Base-by-base conservation (phyloP, 371 early-diverging fungal genomes). In the Mortierella sp. region DNA sequence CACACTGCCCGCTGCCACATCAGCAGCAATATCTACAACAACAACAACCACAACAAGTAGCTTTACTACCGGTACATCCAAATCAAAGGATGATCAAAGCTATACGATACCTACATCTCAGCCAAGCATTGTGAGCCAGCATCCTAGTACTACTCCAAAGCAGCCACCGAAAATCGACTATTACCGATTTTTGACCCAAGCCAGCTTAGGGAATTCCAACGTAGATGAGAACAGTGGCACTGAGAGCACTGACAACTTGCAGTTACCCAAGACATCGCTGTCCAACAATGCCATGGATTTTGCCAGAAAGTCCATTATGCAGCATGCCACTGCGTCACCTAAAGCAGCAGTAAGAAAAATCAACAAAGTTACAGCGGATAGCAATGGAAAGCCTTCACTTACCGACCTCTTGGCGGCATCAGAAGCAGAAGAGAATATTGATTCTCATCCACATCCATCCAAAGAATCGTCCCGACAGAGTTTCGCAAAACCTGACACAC, bases 301-400 rank as follows among this genome's bases (percentile, higher is more conserved):
- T 55, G 77, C 77, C 14, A 62, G 77, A 43, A 77, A 55, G 54
- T 77, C 77, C 0, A 65, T 77, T 14, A 77, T 77, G 77, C 63
- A 71, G 9, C 67, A 66, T 14, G 64, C 77, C 12, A 32, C 64
- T 9, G 66, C 60, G 0, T 64, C 71, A n/a, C 77, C 77, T 14
- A 64, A 59, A 43, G 16, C 62, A 6, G 68, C 72, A 3, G 54
- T 77, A 43, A 61, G 59, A 30, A 62, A 67, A 14, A 67, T 77
- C 28, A 57, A 40, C 51, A 52, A 54, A 37, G 77, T 71, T 9
- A 64, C 72, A 4, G 72, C 47, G 11, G 68, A 66, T n/a, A 71
- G 55, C 18, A 45, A 68, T 28, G 72, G 72, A 6, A 22, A 18
- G 3, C 72, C 72, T 12, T 66, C 77, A 11, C 57, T 71, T n/a